phyloP scores from a whole-genome alignment of 257 asterid genomes.

The Solanum dulcamara region DNA sequence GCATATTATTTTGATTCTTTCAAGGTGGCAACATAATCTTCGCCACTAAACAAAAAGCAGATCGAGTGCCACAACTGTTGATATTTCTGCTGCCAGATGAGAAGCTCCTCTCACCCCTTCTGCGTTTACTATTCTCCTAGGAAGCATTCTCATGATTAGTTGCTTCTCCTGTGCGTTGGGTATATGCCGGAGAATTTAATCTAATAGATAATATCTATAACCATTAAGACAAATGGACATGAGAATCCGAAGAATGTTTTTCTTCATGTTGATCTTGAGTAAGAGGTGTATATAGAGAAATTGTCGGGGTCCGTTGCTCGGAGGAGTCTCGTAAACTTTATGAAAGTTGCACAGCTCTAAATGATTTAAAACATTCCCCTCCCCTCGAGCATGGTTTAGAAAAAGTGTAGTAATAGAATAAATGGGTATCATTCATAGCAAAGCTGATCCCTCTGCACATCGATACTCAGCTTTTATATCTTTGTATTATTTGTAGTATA shows the following conservation, averaged over 20 bases:
- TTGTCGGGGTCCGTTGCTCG: background rate
- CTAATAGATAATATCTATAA: background rate
- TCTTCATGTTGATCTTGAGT: background rate
- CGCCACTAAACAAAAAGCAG: background rate
- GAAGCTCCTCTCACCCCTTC: background rate
- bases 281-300: background rate
- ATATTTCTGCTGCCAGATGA: background rate
- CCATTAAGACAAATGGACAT: background rate
- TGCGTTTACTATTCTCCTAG: background rate
- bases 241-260: background rate
- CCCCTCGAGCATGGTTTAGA: background rate
- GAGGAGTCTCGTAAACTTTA: background rate
- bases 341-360: background rate
- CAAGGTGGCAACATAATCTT: background rate
- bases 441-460: background rate
- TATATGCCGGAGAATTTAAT: background rate
- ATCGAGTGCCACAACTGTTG: background rate
- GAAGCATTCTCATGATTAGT: background rate
- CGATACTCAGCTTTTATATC: background rate
- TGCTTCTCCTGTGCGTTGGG: background rate
- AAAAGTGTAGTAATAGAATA: background rate
- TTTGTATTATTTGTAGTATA: background rate
- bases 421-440: background rate
- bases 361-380: background rate
- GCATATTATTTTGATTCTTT: background rate